phyloP scores from a whole-genome alignment of 345 rosid genomes.

The Heritiera fomes region DNA sequence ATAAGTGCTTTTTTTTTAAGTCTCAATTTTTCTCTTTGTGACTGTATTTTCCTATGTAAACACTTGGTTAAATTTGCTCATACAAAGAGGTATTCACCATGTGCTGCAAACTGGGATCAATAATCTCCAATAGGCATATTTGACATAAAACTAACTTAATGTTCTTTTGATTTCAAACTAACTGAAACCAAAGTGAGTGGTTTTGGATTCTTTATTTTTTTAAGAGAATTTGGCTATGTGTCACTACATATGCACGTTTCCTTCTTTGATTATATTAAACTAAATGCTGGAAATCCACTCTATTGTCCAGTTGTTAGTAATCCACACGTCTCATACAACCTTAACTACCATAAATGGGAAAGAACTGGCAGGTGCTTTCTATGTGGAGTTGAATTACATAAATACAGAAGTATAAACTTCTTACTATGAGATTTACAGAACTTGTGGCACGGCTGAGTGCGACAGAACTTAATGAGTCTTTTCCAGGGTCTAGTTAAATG shows the following conservation, averaged over 20 bases:
- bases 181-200: not conserved
- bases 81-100: conserved; percentile 2
- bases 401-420: conserved; percentile 1
- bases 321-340: not conserved
- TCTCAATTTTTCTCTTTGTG: not conserved
- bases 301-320: not conserved
- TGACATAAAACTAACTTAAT: not conserved
- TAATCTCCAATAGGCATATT: not conserved
- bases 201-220: not conserved
- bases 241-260: not conserved
- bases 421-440: not conserved
- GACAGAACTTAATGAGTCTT: conserved; percentile 8
- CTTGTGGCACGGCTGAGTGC: not conserved
- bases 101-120: not conserved
- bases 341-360: not conserved
- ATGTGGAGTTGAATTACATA: not conserved
- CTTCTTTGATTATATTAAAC: not conserved
- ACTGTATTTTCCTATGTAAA: not conserved
- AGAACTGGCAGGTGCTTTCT: not conserved
- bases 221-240: not conserved
- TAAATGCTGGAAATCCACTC: not conserved
- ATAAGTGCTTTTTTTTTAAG: not conserved
- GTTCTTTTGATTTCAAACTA: not conserved
- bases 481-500: conserved; percentile 9
- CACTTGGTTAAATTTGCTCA: not conserved